A percentile compares a stretch with the other conserved stretches of the same genome.
Evolutionary conservation across 352 stramenopile species (phyloP).

Genomic region (Phytopythium aichiense): DNA sequence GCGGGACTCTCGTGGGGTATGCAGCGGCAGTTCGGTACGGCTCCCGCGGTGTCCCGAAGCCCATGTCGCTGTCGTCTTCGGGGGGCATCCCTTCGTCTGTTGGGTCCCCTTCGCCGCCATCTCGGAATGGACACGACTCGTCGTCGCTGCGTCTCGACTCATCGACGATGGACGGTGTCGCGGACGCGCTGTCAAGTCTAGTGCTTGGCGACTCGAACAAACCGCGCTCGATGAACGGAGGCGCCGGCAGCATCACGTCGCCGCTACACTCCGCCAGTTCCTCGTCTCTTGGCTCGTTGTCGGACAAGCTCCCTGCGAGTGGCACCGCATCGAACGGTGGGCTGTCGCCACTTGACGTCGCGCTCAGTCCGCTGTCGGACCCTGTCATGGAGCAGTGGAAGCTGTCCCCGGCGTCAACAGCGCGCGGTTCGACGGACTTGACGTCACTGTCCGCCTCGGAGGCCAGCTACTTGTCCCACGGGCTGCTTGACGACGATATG

Average conservation of each 20-base stretch:
- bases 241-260: slow-evolving; percentile 19
- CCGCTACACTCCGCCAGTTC: slow-evolving; percentile 47
- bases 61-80: slow-evolving; percentile 19
- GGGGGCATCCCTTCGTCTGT: slow-evolving; percentile 28
- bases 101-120: slow-evolving; percentile 22
- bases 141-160: slow-evolving; percentile 29
- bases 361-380: slow-evolving; percentile 49
- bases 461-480: slow-evolving; percentile 38
- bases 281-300: slow-evolving; percentile 48
- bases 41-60: slow-evolving; percentile 31
- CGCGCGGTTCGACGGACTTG: slow-evolving; percentile 38
- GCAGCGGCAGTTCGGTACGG: slow-evolving; percentile 79
- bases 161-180: slow-evolving; percentile 39
- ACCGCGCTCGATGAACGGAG: slow-evolving; percentile 7
- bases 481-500: slow-evolving; percentile 26
- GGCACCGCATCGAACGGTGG: slow-evolving; percentile 25
- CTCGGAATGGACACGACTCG: slow-evolving; percentile 23
- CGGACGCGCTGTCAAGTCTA: slow-evolving; percentile 67
- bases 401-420: slow-evolving; percentile 43
- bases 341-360: slow-evolving; percentile 54
- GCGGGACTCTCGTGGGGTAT: slow-evolving; percentile 64
- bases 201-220: slow-evolving; percentile 47
- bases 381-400: slow-evolving; percentile 81
- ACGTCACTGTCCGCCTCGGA: slow-evolving; percentile 40
- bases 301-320: slow-evolving; percentile 37